Base-by-base conservation (phyloP, 2,329 filamentous ascomycete species). In the Colletotrichum echinochloae region DNA sequence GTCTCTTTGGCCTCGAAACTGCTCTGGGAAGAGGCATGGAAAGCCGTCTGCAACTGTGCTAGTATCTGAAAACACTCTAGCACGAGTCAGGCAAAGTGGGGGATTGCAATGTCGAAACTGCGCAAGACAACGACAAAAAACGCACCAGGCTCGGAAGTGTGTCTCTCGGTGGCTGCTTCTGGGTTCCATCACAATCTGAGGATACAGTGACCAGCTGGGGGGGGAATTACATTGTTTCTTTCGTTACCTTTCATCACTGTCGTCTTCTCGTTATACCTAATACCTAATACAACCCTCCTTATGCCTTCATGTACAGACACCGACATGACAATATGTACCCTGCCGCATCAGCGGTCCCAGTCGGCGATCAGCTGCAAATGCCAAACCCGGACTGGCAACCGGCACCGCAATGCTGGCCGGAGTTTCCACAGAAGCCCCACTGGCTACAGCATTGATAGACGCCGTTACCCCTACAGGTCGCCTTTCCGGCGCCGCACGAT, bases 361-460 rank as follows among this genome's bases (percentile, higher is more conserved):
- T 39, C 5, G 12, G 14, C 18, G 18, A 54, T 61, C 62, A 72
- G n/a, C 35, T 56, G 44, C 74, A 75, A 30, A 68, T 57, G 16
- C 74, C 74, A 63, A 70, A 74, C 5, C 46, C 51, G 12, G 46
- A 11, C 51, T 75, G 73, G 30, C 73, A 75, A 8, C 70, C 73
- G 12, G 41, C 23, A 41, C 74, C 74, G 28, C 73, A 75, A 56
- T 73, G 65, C 2, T 56, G 35, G 18, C 37, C 20, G 1, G 64
- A 66, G 7, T 60, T 61, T 16, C 74, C 74, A 35, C 74, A 75
- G 55, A 71, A 75, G 11, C 74, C 74, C 9, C 60, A 72, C 20
- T 59, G 14, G 20, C 73, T 74, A 51, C 74, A 75, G 56, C 74
- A 75, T 41, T 69, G 62, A 56, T 71, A 30, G 52, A 52, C 62